Conservation (phyloP, 1,284 basidiomycete species). For the Ustilago sp. region DNA sequence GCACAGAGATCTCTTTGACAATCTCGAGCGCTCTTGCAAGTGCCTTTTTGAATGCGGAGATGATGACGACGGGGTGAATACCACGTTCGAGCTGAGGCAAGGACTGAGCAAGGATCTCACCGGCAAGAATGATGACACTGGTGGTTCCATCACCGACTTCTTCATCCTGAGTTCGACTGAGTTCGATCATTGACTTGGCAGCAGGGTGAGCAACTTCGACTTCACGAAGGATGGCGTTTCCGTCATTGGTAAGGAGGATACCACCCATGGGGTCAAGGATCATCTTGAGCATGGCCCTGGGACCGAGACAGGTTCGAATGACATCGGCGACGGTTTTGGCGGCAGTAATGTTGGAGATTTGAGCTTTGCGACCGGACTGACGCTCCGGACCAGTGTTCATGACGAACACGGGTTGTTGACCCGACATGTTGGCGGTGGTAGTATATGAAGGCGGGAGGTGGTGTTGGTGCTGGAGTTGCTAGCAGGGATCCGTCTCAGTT, state of each 20-base stretch:
- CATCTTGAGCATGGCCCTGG: slow-evolving; percentile 99
- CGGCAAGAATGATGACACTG: slow-evolving; percentile 95
- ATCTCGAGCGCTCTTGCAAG: slow-evolving; percentile 90
- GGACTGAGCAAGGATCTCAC: slow-evolving; percentile 98
- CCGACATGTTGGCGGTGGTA: slow-evolving; percentile 55
- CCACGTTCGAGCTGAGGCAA: slow-evolving; percentile 91
- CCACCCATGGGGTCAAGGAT: slow-evolving; percentile 79
- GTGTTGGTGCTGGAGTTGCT: not conserved
- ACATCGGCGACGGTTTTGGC: slow-evolving; percentile 99
- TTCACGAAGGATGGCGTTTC: slow-evolving; percentile 95
- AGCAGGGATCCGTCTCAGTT: not conserved
- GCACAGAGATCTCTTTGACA: slow-evolving; percentile 86
- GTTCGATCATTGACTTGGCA: slow-evolving; percentile 99
- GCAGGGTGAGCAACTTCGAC: slow-evolving; percentile 98
- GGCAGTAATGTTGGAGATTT: slow-evolving; percentile 95
- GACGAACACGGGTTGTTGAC: slow-evolving; percentile 68
- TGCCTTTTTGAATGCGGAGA: slow-evolving; percentile 95
- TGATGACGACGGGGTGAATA: slow-evolving; percentile 98
- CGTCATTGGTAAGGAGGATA: slow-evolving; percentile 85
- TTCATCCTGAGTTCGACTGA: slow-evolving; percentile 96
- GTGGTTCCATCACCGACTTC: slow-evolving; percentile 99
- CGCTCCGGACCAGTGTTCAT: slow-evolving; percentile 87
- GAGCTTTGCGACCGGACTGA: slow-evolving; percentile 92
- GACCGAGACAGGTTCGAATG: slow-evolving; percentile 96
- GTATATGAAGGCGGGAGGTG: not conserved